Base-by-base conservation (phyloP, 257 asterid genomes). In the Agastache rugosa region DNA sequence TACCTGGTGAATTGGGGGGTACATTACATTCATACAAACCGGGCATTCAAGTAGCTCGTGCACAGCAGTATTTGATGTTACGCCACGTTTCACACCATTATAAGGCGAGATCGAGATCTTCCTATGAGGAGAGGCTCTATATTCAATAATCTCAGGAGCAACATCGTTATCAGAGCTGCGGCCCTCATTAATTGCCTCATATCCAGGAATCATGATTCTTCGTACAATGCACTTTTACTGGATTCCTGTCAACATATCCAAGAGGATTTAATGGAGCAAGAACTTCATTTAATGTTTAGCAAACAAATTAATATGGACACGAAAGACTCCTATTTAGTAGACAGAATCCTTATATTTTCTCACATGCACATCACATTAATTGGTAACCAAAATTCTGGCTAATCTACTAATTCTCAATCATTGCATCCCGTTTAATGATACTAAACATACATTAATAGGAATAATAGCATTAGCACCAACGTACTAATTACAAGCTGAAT, bases 1-100 rank as follows among this genome's bases (percentile, higher is more conserved):
- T 86, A 88, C 97, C 89, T 91, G 96, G 81, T 84, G 96, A 82
- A 91, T 91, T 23, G 96, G 97, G 50, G 96, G 96, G 83, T 87
- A 85, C 93, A 91, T 89, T 48, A 81, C 79, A 77, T 85, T 83
- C 82, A 87, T 70, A 77, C 93, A 91, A 50, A 89, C 78, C 44
- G 97, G 97, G 82, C 97, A 91, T 64, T 87, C 96, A 16, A 91
- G 89, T 19, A 89, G 87, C 69, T 91, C 97, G 16, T 89, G 96
- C 65, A 91, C 89, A 67, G 92, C 86, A 48, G 88, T 77, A 81
- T 87, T 87, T 34, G 86, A 79, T 50, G 85, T 76, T 59, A 67
- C 35, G 50, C 86, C 90, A 59, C 75, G 83, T 74, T 83, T 86
- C 37, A 73, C 84, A 76, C 83, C 80, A 55, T 47, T 76, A 73